Base-by-base conservation (phyloP, 225 moss, liverwort and hornwort genomes). In the Polytrichum commune region DNA sequence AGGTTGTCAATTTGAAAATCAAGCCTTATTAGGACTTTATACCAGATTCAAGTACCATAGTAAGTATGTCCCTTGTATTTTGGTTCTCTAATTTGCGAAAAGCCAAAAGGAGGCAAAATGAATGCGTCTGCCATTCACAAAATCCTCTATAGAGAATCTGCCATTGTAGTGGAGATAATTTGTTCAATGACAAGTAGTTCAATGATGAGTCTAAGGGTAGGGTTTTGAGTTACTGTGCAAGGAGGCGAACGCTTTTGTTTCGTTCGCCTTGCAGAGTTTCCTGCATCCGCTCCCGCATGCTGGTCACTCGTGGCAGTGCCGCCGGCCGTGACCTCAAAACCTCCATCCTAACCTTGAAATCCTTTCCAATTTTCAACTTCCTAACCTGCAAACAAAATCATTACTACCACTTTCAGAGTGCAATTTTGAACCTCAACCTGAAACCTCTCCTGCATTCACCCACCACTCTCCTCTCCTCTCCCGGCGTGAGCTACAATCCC, bases 261-360 rank as follows among this genome's bases (percentile, higher is more conserved):
- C 88, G 82, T 8, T 91, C 64, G 7, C 74, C 89, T 28, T 80
- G 63, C 18, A 95, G 70, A 22, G 73, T 73, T 19, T 26, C 75
- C 72, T 86, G 69, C 5, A 91, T 82, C 54, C 63, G 78, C 27
- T 82, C 71, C 65, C 82, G 84, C 91, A 93, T 79, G 65, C 88
- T 93, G 4, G 78, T 81, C 0, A 83, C 67, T 62, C 83, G 83
- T 20, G 65, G 0, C 10, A 86, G 76, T 20, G n/a, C 22, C 22
- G 7, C 22, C 58, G 20, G 58, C 58, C 46, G 10, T 16, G 46
- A 46, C 46, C 13, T 46, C 46, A 46, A 46, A 46, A 46, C 46
- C 46, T 46, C 46, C 46, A 46, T 46, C 46, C 35, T 35, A 10
- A 10, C 35, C 35, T 35, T 35, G 46, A 13, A 13, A 13, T 16